Evolutionary conservation across 2,329 filamentous ascomycete species (phyloP).

Genomic region (Alternaria consortialis): DNA sequence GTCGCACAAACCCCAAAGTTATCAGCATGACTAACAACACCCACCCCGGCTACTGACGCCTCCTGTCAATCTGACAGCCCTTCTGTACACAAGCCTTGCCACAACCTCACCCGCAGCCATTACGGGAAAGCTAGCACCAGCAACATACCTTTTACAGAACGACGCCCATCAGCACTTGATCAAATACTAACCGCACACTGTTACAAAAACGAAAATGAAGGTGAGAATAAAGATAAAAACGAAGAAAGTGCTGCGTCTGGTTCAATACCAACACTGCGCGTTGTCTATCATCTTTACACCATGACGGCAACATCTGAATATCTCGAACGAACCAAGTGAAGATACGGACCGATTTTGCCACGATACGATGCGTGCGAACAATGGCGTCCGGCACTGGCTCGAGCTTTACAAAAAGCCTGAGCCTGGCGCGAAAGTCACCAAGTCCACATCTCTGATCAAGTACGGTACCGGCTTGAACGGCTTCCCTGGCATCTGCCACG

Average conservation of each 20-base stretch:
- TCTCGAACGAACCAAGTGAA: slow-evolving; percentile 20
- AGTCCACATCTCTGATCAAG: slow-evolving; percentile 29
- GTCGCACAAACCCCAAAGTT: background rate
- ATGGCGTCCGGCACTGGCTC: slow-evolving; percentile 32
- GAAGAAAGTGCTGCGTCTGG: too few relatives aligned
- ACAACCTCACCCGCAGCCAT: background rate
- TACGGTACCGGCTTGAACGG: slow-evolving; percentile 59
- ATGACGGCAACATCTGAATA: slow-evolving; percentile 21
- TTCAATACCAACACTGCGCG: background rate
- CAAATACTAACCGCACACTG: background rate
- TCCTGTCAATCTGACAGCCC: background rate
- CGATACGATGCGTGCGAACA: slow-evolving; percentile 25
- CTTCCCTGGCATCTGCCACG: slow-evolving; percentile 75
- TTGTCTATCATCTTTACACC: background rate
- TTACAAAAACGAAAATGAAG: background rate
- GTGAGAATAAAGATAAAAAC: background rate
- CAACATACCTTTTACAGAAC: background rate
- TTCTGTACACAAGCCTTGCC: background rate
- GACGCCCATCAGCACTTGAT: slow-evolving; percentile 1
- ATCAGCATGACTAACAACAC: background rate
- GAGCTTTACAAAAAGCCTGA: slow-evolving; percentile 32
- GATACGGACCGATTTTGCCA: slow-evolving; percentile 26
- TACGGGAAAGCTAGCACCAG: background rate
- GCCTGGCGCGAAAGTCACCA: slow-evolving; percentile 19
- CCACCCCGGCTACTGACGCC: background rate